Evolutionary conservation across 2,329 filamentous ascomycete species (phyloP).

Genomic region (Escovopsis sp.): DNA sequence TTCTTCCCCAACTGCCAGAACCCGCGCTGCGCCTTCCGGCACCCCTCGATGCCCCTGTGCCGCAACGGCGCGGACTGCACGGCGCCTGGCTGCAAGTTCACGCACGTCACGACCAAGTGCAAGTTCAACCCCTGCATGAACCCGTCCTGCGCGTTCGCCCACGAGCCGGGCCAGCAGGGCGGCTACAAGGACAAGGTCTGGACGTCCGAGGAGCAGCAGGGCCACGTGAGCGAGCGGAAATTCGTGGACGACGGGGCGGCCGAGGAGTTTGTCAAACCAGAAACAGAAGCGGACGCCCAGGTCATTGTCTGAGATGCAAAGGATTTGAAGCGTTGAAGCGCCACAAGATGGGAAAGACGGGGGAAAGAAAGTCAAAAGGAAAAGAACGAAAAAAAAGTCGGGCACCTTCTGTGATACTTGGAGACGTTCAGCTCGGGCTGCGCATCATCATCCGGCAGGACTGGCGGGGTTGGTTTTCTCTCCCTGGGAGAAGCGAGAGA

Average conservation of each 20-base stretch:
- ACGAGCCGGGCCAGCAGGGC: conserved; percentile 79
- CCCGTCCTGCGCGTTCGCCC: conserved; percentile 74
- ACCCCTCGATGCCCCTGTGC: conserved; percentile 75
- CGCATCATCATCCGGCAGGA: too few species aligned
- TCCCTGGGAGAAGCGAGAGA: too few species aligned
- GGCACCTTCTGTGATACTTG: neutral
- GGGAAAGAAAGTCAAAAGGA: too few species aligned
- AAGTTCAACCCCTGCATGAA: conserved; percentile 87
- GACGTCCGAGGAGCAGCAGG: conserved; percentile 43
- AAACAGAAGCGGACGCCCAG: conserved; percentile 23
- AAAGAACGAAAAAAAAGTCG: too few species aligned
- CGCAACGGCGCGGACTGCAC: conserved; percentile 84
- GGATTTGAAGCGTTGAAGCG: neutral
- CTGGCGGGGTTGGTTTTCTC: too few species aligned
- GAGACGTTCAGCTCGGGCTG: neutral
- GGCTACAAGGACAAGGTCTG: conserved; percentile 82
- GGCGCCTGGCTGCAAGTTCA: conserved; percentile 72
- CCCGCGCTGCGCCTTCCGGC: conserved; percentile 72
- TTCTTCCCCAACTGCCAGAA: conserved; percentile 91
- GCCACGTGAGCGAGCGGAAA: conserved; percentile 75
- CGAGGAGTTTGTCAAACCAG: conserved; percentile 61
- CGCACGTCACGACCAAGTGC: conserved; percentile 72
- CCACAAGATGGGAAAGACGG: neutral
- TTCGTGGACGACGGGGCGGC: conserved; percentile 59
- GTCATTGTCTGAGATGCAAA: conserved; percentile 18